Base-by-base conservation (phyloP, 768 basidiomycete genomes). In the Hericium erinaceus region DNA sequence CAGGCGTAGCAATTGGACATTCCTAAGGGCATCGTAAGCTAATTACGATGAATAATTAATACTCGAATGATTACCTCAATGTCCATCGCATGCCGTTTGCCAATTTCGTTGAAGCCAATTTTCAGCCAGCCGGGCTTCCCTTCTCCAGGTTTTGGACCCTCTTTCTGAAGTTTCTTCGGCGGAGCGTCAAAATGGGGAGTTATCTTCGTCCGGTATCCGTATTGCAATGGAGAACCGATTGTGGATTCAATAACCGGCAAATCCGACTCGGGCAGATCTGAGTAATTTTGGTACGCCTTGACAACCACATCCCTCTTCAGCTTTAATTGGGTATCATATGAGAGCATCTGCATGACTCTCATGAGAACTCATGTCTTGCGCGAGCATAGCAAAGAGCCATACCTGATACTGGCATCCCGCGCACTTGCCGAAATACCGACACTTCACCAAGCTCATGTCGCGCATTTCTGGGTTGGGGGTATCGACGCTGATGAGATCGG, bases 361-460 rank as follows among this genome's bases (percentile, higher is more conserved):
- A 24, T 39, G 12, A 28, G 1, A 26, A 11, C 56, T 33, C 55
- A 15, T 46, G 11, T 9, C 15, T n/a, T 13, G 33, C 39, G 18
- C 4, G 3, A 11, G 26, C 26, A 18, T 16, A 10, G n/a, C 22
- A 52, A 49, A 8, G 44, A 33, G n/a, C n/a, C 73, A 15, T 41
- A 87, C 91, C 75, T 97, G 94, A 68, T 93, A 92, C 70, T 98
- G 95, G 68, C 95, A 99, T 2, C 95, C 95, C 0, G 82, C 90
- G 70, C 95, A 98, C 40, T 73, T 75, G 0, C 88, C 88, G 73
- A 97, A 98, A 68, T 98, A 94, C 60, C 83, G 81, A 73, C 95
- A 98, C 60, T 77, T 75, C 0, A 89, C 79, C 22, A 81, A 74
- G 28, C 69, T 75, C 62, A 81, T 74, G 62, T 93, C 89, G 54